Conservation (phyloP, 129 eudicot species). For the Kitagawia praeruptora region DNA sequence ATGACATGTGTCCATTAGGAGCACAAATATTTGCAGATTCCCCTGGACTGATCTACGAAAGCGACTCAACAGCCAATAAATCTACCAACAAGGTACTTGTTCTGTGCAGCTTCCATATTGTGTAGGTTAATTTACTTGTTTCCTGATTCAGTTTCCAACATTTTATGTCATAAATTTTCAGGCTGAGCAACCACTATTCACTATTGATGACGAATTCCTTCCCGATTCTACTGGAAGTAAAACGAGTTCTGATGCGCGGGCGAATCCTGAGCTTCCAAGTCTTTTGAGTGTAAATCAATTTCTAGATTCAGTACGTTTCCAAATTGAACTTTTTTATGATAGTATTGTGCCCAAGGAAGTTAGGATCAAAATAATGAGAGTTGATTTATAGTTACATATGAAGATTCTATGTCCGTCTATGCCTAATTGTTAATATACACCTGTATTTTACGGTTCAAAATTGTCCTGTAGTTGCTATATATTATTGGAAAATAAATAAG, state of each 20-base stretch:
- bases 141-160: neutral
- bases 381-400: neutral
- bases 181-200: conserved; percentile 38
- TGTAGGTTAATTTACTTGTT: neutral
- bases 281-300: conserved; percentile 55
- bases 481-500: neutral
- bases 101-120: neutral
- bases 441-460: neutral
- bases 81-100: conserved; percentile 28
- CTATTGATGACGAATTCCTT: conserved; percentile 35
- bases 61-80: conserved; percentile 22
- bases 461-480: no score
- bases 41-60: conserved; percentile 28
- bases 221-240: conserved; percentile 24
- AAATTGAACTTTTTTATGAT: neutral
- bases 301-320: conserved; percentile 55
- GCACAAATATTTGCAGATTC: conserved; percentile 23
- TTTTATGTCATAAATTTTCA: conserved; percentile 15
- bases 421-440: neutral
- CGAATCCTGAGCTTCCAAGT: conserved; percentile 26
- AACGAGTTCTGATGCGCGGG: conserved; percentile 30
- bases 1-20: conserved; percentile 60
- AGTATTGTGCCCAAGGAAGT: neutral
- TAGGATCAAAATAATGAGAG: neutral
- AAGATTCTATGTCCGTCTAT: neutral